Evolutionary conservation across 257 asterid species (phyloP), one percentile per base, ranked within the genome.

Genomic region (Jasminum sambac): DNA sequence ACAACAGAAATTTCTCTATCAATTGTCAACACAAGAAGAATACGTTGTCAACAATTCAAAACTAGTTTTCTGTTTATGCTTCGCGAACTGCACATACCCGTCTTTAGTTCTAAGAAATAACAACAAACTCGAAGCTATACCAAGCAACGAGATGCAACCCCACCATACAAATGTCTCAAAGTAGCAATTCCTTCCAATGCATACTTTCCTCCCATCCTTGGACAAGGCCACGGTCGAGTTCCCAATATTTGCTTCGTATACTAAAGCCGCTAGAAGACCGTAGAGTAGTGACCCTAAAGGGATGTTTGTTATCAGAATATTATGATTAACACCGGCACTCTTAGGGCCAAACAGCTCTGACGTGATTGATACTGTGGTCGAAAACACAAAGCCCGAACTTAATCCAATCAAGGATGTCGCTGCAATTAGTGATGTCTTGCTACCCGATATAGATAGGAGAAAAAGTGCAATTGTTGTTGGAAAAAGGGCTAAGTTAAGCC

Each of bases 201-300:
- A 89, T 0, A 85, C 89, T 72, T 11, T 78, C 60, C 86, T 78
- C 67, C 82, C 86, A 66, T 81, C 86, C 26, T 64, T 71, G 4
- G 63, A 60, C 34, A 71, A 75, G 38, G 64, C 36, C 30, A 67
- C 70, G 61, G 72, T 71, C 38, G 85, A 69, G 46, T 68, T 72
- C 66, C 74, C 84, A 65, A 87, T 79, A 80, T 84, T 85, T 17
- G 82, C 81, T 72, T 89, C 87, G 1, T 89, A 87, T 24, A 77
- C 63, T 48, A 79, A 38, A 52, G 90, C 89, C 52, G 96, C 96
- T 41, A 85, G 83, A 79, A 69, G 83, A 21, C 94, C 90, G 36
- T 80, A 89, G 72, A 85, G 77, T 65, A 87, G 79, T 36, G 96
- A 89, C 66, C 96, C 91, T 17, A 89, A 37, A 16, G 91, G 93